phyloP scores from a whole-genome alignment of 768 basidiomycete species.

The Lactifluus piperatus region DNA sequence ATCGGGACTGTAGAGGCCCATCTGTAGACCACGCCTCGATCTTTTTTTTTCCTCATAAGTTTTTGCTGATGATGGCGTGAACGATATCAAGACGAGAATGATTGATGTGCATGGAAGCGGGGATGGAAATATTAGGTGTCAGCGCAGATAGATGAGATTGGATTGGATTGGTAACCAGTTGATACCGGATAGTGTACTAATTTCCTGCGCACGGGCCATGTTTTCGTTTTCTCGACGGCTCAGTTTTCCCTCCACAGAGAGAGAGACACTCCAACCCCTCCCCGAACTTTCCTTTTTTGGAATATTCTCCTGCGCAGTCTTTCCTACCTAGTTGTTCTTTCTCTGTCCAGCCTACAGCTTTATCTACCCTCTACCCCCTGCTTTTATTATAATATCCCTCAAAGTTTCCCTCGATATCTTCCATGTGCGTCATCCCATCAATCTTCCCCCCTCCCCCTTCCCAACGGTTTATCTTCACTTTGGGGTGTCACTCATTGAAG shows the following conservation, averaged over 20 bases:
- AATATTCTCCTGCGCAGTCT: constrained; percentile 20
- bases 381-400: background rate
- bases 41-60: too few relatives aligned
- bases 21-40: too few relatives aligned
- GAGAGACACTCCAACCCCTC: too few relatives aligned
- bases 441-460: background rate
- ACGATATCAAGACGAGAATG: too few relatives aligned
- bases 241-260: constrained; percentile 9
- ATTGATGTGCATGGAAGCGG: too few relatives aligned
- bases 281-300: constrained; percentile 27
- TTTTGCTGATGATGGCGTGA: too few relatives aligned
- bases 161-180: constrained; percentile 1
- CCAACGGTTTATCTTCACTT: too few relatives aligned
- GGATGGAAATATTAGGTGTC: background rate
- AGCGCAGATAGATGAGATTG: background rate
- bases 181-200: constrained; percentile 17
- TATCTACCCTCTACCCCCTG: background rate
- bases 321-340: too few relatives aligned
- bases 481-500: too few relatives aligned
- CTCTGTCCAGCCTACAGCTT: too few relatives aligned
- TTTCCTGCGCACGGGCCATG: constrained; percentile 20
- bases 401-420: background rate
- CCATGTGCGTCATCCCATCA: background rate
- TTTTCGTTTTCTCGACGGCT: background rate
- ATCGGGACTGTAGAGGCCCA: too few relatives aligned